Evolutionary conservation across 2,329 filamentous ascomycete species (phyloP).

Genomic region (Fusarium tupiense): DNA sequence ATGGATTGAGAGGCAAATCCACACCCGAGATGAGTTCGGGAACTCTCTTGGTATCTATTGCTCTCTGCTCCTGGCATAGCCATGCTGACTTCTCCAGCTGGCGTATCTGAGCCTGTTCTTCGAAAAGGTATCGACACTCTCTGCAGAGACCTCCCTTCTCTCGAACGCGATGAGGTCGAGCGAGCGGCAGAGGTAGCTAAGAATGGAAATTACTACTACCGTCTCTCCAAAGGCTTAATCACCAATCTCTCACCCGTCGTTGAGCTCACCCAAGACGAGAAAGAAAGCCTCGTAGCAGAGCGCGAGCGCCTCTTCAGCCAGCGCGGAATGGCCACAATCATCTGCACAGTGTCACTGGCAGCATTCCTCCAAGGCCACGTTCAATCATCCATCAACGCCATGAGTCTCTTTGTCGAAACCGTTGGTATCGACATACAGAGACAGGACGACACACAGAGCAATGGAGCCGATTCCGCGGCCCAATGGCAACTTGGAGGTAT

Average conservation of each 20-base stretch:
- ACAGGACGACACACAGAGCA: neutral
- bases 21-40: slow-evolving; percentile 14
- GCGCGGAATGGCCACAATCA: slow-evolving; percentile 30
- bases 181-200: slow-evolving; percentile 19
- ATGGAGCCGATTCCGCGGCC: neutral
- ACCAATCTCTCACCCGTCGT: neutral
- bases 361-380: slow-evolving; percentile 56
- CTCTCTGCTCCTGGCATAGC: neutral
- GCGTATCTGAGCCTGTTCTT: slow-evolving; percentile 1
- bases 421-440: slow-evolving; percentile 13
- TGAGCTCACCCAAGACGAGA: slow-evolving; percentile 1
- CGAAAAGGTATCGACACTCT: neutral
- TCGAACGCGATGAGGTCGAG: neutral
- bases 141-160: neutral
- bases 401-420: slow-evolving; percentile 44
- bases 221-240: slow-evolving; percentile 1
- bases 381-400: slow-evolving; percentile 53
- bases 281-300: slow-evolving; percentile 9
- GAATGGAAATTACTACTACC: slow-evolving; percentile 19
- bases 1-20: slow-evolving; percentile 13
- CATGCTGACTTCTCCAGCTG: neutral
- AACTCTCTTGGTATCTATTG: neutral
- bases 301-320: slow-evolving; percentile 46
- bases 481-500: slow-evolving; percentile 44
- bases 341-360: slow-evolving; percentile 51